phyloP scores from a whole-genome alignment of 305 asterid species.

The Rubia tinctorum region DNA sequence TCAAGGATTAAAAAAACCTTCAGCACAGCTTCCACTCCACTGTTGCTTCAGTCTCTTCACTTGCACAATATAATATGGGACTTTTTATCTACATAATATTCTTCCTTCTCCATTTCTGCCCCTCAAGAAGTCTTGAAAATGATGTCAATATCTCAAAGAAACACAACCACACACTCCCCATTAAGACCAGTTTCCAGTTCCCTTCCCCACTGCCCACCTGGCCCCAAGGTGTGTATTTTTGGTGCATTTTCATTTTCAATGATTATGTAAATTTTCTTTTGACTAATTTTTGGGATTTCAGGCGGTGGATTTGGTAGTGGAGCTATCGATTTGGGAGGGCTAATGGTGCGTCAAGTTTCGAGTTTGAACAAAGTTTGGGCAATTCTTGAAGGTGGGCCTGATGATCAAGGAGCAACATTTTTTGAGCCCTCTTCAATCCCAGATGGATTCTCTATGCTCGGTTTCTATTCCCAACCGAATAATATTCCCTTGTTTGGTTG shows the following conservation, averaged over 20 bases:
- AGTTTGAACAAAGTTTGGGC: slow-evolving; percentile 50
- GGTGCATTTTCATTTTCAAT: background rate
- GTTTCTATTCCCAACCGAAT: slow-evolving; percentile 69
- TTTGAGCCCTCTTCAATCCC: slow-evolving; percentile 71
- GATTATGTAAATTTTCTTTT: background rate
- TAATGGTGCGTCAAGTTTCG: slow-evolving; percentile 46
- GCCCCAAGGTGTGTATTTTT: slow-evolving; percentile 60
- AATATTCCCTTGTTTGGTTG: slow-evolving; percentile 60
- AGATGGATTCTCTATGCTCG: slow-evolving; percentile 78
- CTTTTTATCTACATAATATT: background rate
- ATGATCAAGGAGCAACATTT: slow-evolving; percentile 62
- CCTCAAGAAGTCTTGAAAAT: background rate
- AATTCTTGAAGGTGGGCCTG: slow-evolving; percentile 41
- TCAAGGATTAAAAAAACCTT: too few species aligned
- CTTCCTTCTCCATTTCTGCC: background rate
- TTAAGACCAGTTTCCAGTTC: slow-evolving; percentile 48
- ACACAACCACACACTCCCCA: slow-evolving; percentile 37
- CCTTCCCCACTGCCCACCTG: slow-evolving; percentile 69
- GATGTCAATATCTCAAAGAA: slow-evolving; percentile 29
- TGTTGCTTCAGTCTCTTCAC: too few species aligned
- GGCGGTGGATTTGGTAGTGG: slow-evolving; percentile 63
- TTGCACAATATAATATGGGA: background rate
- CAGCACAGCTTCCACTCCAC: too few species aligned
- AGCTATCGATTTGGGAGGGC: slow-evolving; percentile 70
- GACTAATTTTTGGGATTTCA: slow-evolving; percentile 12